phyloP scores from a whole-genome alignment of 2,329 filamentous ascomycete species.

The Mariannaea elegans region DNA sequence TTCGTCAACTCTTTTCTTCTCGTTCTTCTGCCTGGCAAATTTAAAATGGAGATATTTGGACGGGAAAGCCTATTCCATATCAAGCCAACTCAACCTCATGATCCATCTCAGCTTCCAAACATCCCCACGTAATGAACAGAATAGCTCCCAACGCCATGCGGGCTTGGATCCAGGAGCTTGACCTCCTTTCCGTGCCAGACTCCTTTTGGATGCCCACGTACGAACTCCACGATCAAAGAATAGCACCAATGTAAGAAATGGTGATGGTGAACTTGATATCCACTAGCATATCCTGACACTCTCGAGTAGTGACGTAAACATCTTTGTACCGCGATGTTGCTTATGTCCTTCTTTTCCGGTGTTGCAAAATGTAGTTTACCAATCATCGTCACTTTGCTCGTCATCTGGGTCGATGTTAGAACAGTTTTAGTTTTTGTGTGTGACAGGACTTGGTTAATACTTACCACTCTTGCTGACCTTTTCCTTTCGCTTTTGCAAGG shows the following conservation, averaged over 20 bases:
- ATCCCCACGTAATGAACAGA: conserved; percentile 11
- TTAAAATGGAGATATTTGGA: background rate
- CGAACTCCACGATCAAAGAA: conserved; percentile 13
- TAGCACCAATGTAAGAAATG: conserved; percentile 19
- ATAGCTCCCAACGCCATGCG: conserved; percentile 31
- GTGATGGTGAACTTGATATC: conserved; percentile 7
- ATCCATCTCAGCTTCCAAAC: background rate
- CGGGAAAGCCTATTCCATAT: background rate
- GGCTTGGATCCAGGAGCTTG: conserved; percentile 29
- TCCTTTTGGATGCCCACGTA: conserved; percentile 28
- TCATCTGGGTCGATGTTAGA: conserved; percentile 65
- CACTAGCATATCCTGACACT: conserved; percentile 14
- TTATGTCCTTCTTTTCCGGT: conserved; percentile 25
- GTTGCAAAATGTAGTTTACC: conserved; percentile 51
- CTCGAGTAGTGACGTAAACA: conserved; percentile 15
- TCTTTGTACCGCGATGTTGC: conserved; percentile 21
- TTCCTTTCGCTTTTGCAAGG: conserved; percentile 83
- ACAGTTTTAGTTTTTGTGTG: background rate
- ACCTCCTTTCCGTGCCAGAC: conserved; percentile 25
- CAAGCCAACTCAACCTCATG: background rate
- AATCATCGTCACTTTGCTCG: conserved; percentile 80
- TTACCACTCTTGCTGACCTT: conserved; percentile 96
- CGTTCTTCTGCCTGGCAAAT: conserved; percentile 16
- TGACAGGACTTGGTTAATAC: conserved; percentile 49
- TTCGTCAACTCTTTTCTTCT: conserved; percentile 28